Conservation (phyloP, 345 rosid genomes). For the Populus deltoides region DNA sequence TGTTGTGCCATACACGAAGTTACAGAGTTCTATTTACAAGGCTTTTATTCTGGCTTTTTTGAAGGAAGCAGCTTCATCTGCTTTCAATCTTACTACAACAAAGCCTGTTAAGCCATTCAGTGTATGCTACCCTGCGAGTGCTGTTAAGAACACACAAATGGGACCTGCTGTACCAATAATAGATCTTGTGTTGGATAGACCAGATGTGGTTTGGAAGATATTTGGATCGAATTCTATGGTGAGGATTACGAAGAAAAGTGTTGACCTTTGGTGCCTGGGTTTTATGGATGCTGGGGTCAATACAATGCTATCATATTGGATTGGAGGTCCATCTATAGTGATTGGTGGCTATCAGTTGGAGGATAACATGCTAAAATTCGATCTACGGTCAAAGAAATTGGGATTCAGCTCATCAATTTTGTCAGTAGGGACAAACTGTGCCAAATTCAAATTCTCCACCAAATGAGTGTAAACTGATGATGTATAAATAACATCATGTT, state of each 20-base stretch:
- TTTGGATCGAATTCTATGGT: background rate
- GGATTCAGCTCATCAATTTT: background rate
- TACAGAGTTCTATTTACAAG: constrained; percentile 29
- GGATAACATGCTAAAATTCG: background rate
- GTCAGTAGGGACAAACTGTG: background rate
- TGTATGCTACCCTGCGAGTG: too few relatives aligned
- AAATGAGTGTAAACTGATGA: too few relatives aligned
- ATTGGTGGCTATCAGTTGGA: background rate
- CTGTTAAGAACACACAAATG: too few relatives aligned
- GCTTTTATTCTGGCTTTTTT: constrained; percentile 10
- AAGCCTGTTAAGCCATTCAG: too few relatives aligned
- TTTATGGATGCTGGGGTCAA: background rate
- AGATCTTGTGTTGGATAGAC: too few relatives aligned
- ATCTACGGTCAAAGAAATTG: background rate
- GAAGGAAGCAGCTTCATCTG: background rate
- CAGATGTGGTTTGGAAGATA: background rate
- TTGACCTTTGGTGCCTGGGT: too few relatives aligned
- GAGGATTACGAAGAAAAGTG: background rate
- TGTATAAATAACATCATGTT: too few relatives aligned
- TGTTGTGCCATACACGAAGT: constrained; percentile 23
- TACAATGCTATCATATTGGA: background rate
- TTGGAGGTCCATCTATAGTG: background rate
- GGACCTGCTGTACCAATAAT: too few relatives aligned
- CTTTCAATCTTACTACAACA: constrained; percentile 1
- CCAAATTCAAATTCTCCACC: background rate